These are phyloP conservation scores for Microsporum audouinii DNA, from an alignment of 2,329 filamentous ascomycete genomes.

Conservation along the genomic window DNA sequence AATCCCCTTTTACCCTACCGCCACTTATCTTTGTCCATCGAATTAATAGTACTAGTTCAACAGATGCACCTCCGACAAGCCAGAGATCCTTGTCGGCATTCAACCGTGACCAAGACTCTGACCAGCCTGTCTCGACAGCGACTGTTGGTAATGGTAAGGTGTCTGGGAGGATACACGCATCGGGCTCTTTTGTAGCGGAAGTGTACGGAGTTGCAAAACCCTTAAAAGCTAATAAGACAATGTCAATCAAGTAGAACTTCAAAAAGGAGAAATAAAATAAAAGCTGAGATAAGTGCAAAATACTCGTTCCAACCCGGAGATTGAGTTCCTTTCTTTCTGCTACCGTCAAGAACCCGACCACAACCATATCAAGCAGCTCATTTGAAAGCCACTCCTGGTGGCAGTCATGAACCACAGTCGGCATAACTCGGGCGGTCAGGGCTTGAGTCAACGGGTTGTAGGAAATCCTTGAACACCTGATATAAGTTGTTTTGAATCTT, in stretches of 20 bases:
- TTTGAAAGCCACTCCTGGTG: neutral
- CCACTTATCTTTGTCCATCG: conserved; percentile 8
- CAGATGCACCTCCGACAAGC: conserved; percentile 6
- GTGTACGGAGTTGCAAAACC: conserved; percentile 4
- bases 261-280: neutral
- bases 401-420: neutral
- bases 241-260: neutral
- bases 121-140: conserved; percentile 8
- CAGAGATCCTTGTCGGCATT: conserved; percentile 7
- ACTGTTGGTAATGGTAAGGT: conserved; percentile 6
- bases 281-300: neutral
- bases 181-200: conserved; percentile 8
- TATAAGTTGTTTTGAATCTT: conserved; percentile 3
- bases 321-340: neutral
- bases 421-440: conserved; percentile 5
- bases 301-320: neutral
- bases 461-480: conserved; percentile 4
- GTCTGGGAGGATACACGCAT: conserved; percentile 6
- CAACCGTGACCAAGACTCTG: conserved; percentile 8
- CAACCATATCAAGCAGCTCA: neutral
- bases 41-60: conserved; percentile 9
- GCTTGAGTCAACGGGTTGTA: conserved; percentile 5
- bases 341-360: neutral
- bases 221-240: conserved; percentile 3
- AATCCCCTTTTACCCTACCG: conserved; percentile 1